Conservation (phyloP, 2,329 filamentous ascomycete genomes). For the Aspergillus felis region DNA sequence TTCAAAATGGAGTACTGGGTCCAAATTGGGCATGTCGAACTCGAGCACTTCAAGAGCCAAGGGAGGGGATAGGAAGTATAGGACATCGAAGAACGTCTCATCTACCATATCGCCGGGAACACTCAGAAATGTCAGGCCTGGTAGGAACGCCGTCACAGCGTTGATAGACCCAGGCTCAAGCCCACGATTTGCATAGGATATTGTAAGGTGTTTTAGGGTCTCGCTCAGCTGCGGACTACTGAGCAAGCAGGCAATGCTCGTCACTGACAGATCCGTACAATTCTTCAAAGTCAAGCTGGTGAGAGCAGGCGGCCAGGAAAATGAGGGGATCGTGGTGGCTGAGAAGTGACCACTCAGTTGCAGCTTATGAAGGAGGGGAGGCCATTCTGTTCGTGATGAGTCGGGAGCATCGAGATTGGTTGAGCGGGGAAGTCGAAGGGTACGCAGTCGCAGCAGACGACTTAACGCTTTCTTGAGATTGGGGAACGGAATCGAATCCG, state of each 20-base stretch:
- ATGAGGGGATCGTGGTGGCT: slow-evolving; percentile 13
- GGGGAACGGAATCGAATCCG: slow-evolving; percentile 47
- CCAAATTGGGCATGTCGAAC: slow-evolving; percentile 19
- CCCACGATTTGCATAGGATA: slow-evolving; percentile 21
- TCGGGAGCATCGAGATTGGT: slow-evolving; percentile 17
- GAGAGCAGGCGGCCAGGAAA: slow-evolving; percentile 27
- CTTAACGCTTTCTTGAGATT: slow-evolving; percentile 49
- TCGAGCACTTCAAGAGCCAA: slow-evolving; percentile 27
- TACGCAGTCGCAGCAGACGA: slow-evolving; percentile 42
- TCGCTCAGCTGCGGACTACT: slow-evolving; percentile 16
- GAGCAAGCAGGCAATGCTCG: slow-evolving; percentile 21
- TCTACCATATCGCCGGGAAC: slow-evolving; percentile 29
- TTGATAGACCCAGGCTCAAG: slow-evolving; percentile 25
- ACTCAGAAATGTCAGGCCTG: slow-evolving; percentile 25
- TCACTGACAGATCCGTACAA: slow-evolving; percentile 22
- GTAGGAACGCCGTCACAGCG: slow-evolving; percentile 22
- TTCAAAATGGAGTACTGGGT: slow-evolving; percentile 17
- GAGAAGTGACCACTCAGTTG: slow-evolving; percentile 25
- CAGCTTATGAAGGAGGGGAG: slow-evolving; percentile 20
- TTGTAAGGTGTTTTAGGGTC: slow-evolving; percentile 22
- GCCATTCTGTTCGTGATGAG: slow-evolving; percentile 19
- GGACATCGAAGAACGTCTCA: slow-evolving; percentile 24
- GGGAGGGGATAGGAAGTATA: slow-evolving; percentile 11
- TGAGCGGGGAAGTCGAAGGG: slow-evolving; percentile 43
- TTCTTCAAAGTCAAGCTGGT: slow-evolving; percentile 22